phyloP scores from a whole-genome alignment of 2,329 filamentous ascomycete genomes.

The Claviceps spartinae region DNA sequence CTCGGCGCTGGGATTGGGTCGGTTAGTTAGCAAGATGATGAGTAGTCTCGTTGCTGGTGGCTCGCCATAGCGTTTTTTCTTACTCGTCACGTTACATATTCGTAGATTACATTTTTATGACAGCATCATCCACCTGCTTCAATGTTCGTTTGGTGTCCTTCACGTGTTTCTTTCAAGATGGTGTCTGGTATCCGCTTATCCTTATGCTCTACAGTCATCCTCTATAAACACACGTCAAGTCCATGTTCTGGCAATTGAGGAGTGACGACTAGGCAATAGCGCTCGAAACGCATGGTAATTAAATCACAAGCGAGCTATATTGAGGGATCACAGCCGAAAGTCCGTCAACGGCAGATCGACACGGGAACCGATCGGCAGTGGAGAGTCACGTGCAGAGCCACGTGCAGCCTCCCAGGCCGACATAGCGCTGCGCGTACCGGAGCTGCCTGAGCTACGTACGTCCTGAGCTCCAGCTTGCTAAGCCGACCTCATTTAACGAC shows the following conservation, averaged over 20 bases:
- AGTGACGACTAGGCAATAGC: too few relatives aligned
- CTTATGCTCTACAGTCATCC: too few relatives aligned
- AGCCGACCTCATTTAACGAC: constrained; percentile 11
- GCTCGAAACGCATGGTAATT: too few relatives aligned
- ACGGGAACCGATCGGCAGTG: not conserved
- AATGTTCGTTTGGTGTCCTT: too few relatives aligned
- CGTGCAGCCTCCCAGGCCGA: not conserved
- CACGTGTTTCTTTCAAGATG: too few relatives aligned
- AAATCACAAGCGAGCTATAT: not conserved
- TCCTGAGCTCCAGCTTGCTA: constrained; percentile 22
- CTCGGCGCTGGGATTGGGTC: too few relatives aligned
- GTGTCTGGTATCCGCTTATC: too few relatives aligned
- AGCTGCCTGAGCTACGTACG: constrained; percentile 31
- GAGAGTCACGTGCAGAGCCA: not conserved
- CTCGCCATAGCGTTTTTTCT: not conserved
- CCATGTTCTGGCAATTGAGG: too few relatives aligned
- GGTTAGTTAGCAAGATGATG: not conserved
- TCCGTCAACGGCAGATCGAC: not conserved
- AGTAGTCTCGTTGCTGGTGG: not conserved
- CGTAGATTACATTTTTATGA: too few relatives aligned
- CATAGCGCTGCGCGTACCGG: constrained; percentile 23
- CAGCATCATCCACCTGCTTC: too few relatives aligned
- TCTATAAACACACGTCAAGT: too few relatives aligned
- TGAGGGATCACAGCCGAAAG: not conserved
- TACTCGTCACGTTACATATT: not conserved